These are phyloP conservation scores for Aureobasidium sp. DNA, from an alignment of 2,329 filamentous ascomycete species.

Conservation along the genomic window DNA sequence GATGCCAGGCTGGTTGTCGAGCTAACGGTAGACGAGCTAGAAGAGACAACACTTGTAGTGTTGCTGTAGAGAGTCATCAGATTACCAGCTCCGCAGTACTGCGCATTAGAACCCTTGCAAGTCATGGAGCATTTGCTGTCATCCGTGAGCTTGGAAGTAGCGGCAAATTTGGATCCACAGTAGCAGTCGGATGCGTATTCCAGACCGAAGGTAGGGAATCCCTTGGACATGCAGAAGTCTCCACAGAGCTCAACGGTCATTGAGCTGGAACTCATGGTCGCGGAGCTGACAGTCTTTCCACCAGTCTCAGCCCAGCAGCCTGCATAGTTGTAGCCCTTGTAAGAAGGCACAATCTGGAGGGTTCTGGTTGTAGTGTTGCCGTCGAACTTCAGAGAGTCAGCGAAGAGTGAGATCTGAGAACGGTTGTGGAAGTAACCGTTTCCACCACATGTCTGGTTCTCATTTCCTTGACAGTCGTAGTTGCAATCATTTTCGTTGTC, in stretches of 20 bases:
- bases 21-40: slow-evolving; percentile 4
- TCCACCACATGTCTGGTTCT: slow-evolving; percentile 28
- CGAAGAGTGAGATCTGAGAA: slow-evolving; percentile 39
- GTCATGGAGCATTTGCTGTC: slow-evolving; percentile 25
- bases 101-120: slow-evolving; percentile 24
- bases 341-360: slow-evolving; percentile 20
- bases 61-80: slow-evolving; percentile 12
- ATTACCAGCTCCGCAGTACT: slow-evolving; percentile 24
- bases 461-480: slow-evolving; percentile 27
- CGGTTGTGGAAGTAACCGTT: slow-evolving; percentile 27
- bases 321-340: slow-evolving; percentile 12
- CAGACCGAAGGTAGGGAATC: slow-evolving; percentile 33
- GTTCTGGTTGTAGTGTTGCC: slow-evolving; percentile 21
- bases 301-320: slow-evolving; percentile 19
- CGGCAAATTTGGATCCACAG: slow-evolving; percentile 24
- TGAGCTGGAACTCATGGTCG: slow-evolving; percentile 21
- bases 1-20: neutral
- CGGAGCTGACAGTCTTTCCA: slow-evolving; percentile 22
- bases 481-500: slow-evolving; percentile 32
- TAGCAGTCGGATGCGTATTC: slow-evolving; percentile 34
- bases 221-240: slow-evolving; percentile 26
- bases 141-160: slow-evolving; percentile 18
- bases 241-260: slow-evolving; percentile 38
- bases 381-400: slow-evolving; percentile 21
- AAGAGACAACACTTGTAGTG: neutral